These are phyloP conservation scores for Coemansia umbellata DNA, from an alignment of 192 early-diverging fungal genomes.

Conservation along the genomic window DNA sequence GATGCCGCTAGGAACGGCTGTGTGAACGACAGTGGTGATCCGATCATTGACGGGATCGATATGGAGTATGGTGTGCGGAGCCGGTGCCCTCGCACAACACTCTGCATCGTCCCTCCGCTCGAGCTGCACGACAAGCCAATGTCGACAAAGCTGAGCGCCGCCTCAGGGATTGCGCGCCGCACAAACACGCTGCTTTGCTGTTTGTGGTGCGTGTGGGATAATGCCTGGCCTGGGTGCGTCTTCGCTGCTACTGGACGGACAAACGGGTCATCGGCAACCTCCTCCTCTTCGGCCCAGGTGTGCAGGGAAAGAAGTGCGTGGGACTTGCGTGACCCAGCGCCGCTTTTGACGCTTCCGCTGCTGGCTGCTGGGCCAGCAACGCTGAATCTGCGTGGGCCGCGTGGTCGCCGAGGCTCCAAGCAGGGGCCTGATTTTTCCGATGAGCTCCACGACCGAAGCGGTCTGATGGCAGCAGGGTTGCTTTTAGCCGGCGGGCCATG, in stretches of 20 bases:
- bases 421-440: constrained; percentile 28
- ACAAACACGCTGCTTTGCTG: background rate
- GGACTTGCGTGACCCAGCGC: constrained; percentile 21
- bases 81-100: constrained; percentile 11
- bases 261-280: constrained; percentile 5
- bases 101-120: no score
- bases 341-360: constrained; percentile 11
- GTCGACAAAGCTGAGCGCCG: constrained; percentile 19
- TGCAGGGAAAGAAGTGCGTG: constrained; percentile 32
- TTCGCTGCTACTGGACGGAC: constrained; percentile 1
- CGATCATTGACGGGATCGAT: constrained; percentile 46
- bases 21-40: constrained; percentile 46
- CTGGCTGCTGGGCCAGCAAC: constrained; percentile 30
- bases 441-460: constrained; percentile 49
- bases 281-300: constrained; percentile 49
- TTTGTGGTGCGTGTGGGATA: background rate
- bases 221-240: background rate
- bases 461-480: constrained; percentile 7
- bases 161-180: background rate
- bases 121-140: constrained; percentile 30
- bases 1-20: constrained; percentile 46
- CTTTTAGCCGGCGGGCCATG: background rate
- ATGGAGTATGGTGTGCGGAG: constrained; percentile 42
- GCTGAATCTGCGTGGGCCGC: constrained; percentile 24
- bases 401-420: constrained; percentile 7